Evolutionary conservation across 2,329 filamentous ascomycete genomes (phyloP).

Genomic region (Fusarium duplospermum): DNA sequence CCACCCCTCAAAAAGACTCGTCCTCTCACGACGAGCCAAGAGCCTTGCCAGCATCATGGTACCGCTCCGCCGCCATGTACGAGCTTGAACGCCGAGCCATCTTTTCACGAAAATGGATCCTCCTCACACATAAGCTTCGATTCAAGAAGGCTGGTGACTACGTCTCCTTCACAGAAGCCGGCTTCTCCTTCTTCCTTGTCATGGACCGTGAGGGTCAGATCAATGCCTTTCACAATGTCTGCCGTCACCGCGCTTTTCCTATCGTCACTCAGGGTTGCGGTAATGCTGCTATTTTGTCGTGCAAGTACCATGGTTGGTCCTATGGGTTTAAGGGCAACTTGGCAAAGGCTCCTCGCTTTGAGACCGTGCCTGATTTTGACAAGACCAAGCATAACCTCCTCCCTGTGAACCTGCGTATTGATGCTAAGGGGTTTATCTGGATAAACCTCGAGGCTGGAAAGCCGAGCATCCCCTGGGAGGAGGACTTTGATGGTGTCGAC

Average conservation of each 20-base stretch:
- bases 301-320: constrained; percentile 50
- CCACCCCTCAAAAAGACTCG: background rate
- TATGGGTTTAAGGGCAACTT: constrained; percentile 57
- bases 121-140: background rate
- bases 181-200: background rate
- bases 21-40: background rate
- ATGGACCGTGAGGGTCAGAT: background rate
- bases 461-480: background rate
- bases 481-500: background rate
- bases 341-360: constrained; percentile 57
- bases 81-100: constrained; percentile 2
- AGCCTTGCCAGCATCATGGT: background rate
- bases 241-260: constrained; percentile 3
- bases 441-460: constrained; percentile 50
- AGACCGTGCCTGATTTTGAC: constrained; percentile 53
- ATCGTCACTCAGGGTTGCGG: background rate
- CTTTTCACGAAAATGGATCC: background rate
- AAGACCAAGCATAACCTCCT: constrained; percentile 58
- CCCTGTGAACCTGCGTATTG: constrained; percentile 58
- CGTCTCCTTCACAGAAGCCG: background rate
- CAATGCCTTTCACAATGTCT: constrained; percentile 7
- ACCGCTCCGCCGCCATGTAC: background rate
- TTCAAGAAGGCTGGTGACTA: background rate
- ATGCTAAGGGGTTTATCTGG: constrained; percentile 61
- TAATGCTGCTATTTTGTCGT: background rate